Conservation (phyloP, 148 eudicot genomes). For the Vaccinium vitisidaea region DNA sequence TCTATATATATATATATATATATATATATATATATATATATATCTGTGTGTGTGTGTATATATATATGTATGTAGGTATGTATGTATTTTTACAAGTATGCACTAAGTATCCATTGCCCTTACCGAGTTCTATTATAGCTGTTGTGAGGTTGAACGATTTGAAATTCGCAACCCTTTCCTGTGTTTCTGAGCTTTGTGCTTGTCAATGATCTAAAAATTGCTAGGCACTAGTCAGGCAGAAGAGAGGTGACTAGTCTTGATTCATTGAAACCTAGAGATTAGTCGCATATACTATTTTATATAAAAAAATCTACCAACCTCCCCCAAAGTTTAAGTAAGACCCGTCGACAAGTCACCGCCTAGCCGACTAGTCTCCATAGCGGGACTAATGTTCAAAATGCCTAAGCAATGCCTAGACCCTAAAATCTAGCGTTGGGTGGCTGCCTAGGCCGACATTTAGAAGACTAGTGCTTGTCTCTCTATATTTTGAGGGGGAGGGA, state of each 20-base stretch:
- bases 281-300: background rate
- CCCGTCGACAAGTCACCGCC: background rate
- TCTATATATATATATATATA: background rate
- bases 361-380: too few relatives aligned
- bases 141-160: background rate
- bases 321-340: background rate
- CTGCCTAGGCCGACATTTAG: background rate
- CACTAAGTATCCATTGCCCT: background rate
- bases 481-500: background rate
- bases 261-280: background rate
- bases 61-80: background rate
- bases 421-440: too few relatives aligned
- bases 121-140: background rate
- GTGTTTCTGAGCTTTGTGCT: background rate
- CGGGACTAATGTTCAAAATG: too few relatives aligned
- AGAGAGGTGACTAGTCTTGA: background rate
- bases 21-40: background rate
- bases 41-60: too few relatives aligned
- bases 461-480: background rate
- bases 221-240: background rate
- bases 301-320: background rate
- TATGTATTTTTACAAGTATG: background rate
- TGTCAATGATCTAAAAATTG: background rate
- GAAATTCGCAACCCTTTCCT: background rate
- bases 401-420: too few relatives aligned